Base-by-base conservation (phyloP, 768 basidiomycete genomes). In the Kwoniella shandongensis region DNA sequence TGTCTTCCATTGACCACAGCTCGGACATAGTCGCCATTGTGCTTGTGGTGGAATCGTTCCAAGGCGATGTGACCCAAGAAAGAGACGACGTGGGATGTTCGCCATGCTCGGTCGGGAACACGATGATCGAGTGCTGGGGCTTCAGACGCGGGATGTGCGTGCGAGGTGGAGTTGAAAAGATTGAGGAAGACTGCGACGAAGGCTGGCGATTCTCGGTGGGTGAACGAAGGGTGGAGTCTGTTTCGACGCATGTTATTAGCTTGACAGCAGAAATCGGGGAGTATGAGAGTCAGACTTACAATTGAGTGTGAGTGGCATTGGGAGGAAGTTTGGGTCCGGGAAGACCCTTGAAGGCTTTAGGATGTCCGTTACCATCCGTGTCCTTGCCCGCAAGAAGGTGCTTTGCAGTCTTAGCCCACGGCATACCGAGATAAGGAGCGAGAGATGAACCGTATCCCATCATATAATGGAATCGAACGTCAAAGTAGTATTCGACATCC, bases 41-140 rank as follows among this genome's bases (percentile, higher is more conserved):
- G 35, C 11, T 44, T 51, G 12, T 58, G 48, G 23, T 51, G 61
- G 59, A 78, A 73, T 18, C 76, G 61, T 60, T 80, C 79, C 22
- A 80, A 62, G 7, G 77, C 73, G 47, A 80, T 66, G 57, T 79
- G 76, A 12, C 79, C 78, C 18, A 80, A 64, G 76, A 79, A 80
- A 1, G 79, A 76, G 8, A 77, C 63, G 22, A 79, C 61, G 44
- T 78, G 74, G 25, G 71, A 73, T n/a, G 78, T 78, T 49, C 75
- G 66, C 78, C 78, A 80, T 17, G 62, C 39, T 18, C 79, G 60
- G 7, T 63, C 59, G 44, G 56, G 57, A 5, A 66, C 63, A 40
- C 73, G 46, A 35, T 65, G 62, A 35, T 72, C 66, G n/a, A 73
- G 64, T 1, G 70, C 62, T 5, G 73, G 76, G 11, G 59, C 30